These are phyloP conservation scores for Tolypocladium nubicola DNA, from an alignment of 2,329 filamentous ascomycete genomes.

Conservation along the genomic window DNA sequence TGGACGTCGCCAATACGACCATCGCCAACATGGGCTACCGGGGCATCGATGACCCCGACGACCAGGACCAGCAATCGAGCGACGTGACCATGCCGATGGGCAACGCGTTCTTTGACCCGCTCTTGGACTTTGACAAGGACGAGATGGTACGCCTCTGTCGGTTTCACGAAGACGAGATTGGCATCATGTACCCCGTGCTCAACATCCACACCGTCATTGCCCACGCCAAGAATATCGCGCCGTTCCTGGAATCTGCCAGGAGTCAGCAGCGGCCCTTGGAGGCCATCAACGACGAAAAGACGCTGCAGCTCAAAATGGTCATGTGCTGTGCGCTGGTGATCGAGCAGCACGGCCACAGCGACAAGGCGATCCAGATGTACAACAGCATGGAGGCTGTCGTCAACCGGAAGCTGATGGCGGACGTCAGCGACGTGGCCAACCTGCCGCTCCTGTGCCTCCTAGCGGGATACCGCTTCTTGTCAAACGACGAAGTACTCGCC, in stretches of 20 bases:
- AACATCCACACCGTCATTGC: conserved; percentile 60
- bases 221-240: conserved; percentile 59
- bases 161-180: conserved; percentile 82
- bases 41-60: conserved; percentile 47
- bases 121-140: conserved; percentile 67
- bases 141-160: conserved; percentile 71
- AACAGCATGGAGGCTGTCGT: conserved; percentile 63
- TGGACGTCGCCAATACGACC: conserved; percentile 79
- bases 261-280: conserved; percentile 21
- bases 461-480: conserved; percentile 68
- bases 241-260: conserved; percentile 53
- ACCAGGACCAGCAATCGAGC: conserved; percentile 34
- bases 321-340: conserved; percentile 68
- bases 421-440: conserved; percentile 33
- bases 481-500: conserved; percentile 73
- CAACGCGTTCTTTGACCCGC: conserved; percentile 52
- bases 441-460: conserved; percentile 42
- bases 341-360: conserved; percentile 70
- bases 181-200: conserved; percentile 83
- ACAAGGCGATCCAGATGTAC: conserved; percentile 62
- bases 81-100: conserved; percentile 10
- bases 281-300: conserved; percentile 37
- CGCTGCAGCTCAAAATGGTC: conserved; percentile 71
- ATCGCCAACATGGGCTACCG: conserved; percentile 84
- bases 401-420: conserved; percentile 53